Evolutionary conservation across 805 yeast species (phyloP).

Genomic region (Candida montana): DNA sequence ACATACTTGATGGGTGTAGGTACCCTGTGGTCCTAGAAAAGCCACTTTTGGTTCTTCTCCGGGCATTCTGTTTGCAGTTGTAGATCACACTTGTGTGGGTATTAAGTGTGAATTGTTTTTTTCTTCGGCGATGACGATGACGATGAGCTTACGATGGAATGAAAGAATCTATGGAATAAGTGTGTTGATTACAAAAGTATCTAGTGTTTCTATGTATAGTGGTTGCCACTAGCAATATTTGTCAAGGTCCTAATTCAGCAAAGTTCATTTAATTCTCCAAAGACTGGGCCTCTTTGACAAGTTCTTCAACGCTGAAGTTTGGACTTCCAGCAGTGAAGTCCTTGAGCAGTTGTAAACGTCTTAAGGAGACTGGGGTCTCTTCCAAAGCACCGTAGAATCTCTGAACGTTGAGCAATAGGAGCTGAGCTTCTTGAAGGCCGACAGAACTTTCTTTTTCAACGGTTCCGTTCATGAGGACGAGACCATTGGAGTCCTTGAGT

Average conservation of each 20-base stretch:
- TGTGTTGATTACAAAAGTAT: too few species aligned
- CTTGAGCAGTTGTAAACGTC: conserved; percentile 52
- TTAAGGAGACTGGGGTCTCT: conserved; percentile 36
- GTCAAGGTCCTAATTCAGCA: too few species aligned
- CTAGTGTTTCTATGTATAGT: too few species aligned
- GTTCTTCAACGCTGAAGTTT: conserved; percentile 58
- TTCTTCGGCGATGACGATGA: background rate
- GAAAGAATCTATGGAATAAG: too few species aligned
- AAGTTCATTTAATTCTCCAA: conserved; percentile 39
- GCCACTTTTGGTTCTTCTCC: conserved; percentile 42
- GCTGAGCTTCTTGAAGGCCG: conserved; percentile 69
- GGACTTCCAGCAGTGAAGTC: conserved; percentile 68
- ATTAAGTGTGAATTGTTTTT: background rate
- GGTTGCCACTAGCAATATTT: too few species aligned
- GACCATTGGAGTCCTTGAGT: conserved; percentile 47
- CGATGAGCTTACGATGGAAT: too few species aligned
- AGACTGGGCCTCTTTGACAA: conserved; percentile 70
- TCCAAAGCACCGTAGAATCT: conserved; percentile 73
- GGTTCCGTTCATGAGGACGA: conserved; percentile 82
- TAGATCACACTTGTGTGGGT: background rate
- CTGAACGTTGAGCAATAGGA: conserved; percentile 70
- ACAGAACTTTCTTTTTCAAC: conserved; percentile 69
- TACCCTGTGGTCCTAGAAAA: conserved; percentile 86
- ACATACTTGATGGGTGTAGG: conserved; percentile 80
- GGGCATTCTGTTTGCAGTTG: background rate